Percentiles rank a stretch among this genome's conserved stretches.
These are phyloP conservation scores for Wickerhamiella galacta DNA, from an alignment of 805 yeast species.

Conservation along the genomic window DNA sequence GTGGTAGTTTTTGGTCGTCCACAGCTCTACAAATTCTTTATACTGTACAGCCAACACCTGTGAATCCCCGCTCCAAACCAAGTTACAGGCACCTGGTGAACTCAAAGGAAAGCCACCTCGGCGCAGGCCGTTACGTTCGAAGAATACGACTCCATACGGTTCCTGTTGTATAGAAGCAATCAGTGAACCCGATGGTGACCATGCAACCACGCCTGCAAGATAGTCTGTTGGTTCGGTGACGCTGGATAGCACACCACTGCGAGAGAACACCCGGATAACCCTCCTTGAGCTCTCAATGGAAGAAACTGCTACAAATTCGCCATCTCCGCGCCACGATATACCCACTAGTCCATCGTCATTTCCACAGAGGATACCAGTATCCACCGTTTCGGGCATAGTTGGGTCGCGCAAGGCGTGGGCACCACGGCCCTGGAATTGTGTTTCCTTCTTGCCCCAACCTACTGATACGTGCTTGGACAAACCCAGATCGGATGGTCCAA, in stretches of 20 bases:
- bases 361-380: conserved; percentile 44
- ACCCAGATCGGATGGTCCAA: conserved; percentile 47
- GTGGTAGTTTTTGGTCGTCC: conserved; percentile 86
- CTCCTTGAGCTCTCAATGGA: conserved; percentile 50
- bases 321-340: conserved; percentile 92
- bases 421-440: conserved; percentile 92
- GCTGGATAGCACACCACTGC: conserved; percentile 59
- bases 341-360: conserved; percentile 31
- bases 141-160: conserved; percentile 40
- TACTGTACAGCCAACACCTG: conserved; percentile 62
- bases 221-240: conserved; percentile 84
- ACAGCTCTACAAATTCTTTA: conserved; percentile 50
- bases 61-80: conserved; percentile 74
- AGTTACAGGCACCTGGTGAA: no score
- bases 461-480: conserved; percentile 76
- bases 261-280: conserved; percentile 62
- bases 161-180: conserved; percentile 66
- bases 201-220: conserved; percentile 52
- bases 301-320: conserved; percentile 61
- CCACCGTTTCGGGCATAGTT: conserved; percentile 59
- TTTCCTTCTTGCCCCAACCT: conserved; percentile 97
- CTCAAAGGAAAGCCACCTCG: conserved; percentile 68
- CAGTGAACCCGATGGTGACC: conserved; percentile 85
- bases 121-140: conserved; percentile 84
- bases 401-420: conserved; percentile 68